Base-by-base conservation (phyloP, 805 yeast species). In the Candida glaebosa region DNA sequence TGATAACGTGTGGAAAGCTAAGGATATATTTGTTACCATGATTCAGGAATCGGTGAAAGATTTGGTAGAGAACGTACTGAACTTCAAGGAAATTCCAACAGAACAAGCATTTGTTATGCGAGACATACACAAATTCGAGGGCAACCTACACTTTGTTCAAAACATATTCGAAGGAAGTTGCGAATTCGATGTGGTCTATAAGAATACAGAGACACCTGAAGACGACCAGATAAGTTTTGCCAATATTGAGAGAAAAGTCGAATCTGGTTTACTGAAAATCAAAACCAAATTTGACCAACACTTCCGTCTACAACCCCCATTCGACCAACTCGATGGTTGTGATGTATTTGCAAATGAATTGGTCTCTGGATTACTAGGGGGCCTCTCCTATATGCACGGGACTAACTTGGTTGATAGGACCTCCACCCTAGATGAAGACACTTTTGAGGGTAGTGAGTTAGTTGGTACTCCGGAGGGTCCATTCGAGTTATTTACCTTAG, bases 341-440 rank as follows among this genome's bases (percentile, higher is more conserved):
- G 53, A 59, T 20, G 49, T 51, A 6, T 90, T 93, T 65, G 96
- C 89, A 1, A 73, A 85, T 51, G 90, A 87, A 51, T 69, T 88
- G 31, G 56, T 91, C 7, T 84, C 97, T 0, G 91, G 90, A 42
- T 69, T 93, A 34, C 58, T 87, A 42, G 99, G 97, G 16, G 98
- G 98, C 10, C 75, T 93, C 39, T 87, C 96, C 2, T 89, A 88
- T 61, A 85, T 85, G 54, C 72, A 86, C 54, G 98, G 99, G 25
- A 84, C 81, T 39, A 86, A 84, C 38, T 55, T 84, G 38, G 93
- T 93, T 18, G 96, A 90, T 57, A 69, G 95, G 50, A 71, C 73
- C 4, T 79, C 87, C 1, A 68, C 71, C 3, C 67, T 82, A 25
- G 87, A 83, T 49, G 89, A 84, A 43, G 86, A 84, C 8, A 80